Conservation (phyloP, 805 yeast species). For the Myxozyma neotropica region DNA sequence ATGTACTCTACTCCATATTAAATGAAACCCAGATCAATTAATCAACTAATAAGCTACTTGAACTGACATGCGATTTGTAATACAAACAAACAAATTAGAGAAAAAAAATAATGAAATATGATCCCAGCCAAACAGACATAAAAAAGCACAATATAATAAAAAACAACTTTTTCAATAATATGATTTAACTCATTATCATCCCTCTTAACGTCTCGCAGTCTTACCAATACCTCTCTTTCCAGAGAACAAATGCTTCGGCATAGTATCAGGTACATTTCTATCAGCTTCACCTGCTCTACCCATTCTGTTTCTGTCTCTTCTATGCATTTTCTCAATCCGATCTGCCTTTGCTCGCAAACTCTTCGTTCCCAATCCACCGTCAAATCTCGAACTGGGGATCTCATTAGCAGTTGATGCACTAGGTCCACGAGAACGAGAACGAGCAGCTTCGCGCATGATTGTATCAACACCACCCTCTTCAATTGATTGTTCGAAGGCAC, state of each 20-base stretch:
- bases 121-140: not conserved
- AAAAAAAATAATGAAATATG: not conserved
- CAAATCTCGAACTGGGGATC: conserved; percentile 47
- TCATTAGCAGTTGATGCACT: conserved; percentile 32
- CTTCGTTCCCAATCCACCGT: conserved; percentile 82
- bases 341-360: conserved; percentile 80
- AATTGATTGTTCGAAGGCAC: conserved; percentile 39
- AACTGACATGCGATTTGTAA: too few relatives aligned
- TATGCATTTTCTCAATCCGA: conserved; percentile 81
- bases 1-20: too few relatives aligned
- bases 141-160: not conserved
- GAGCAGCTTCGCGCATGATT: conserved; percentile 57
- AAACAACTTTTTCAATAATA: not conserved
- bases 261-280: conserved; percentile 78
- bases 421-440: conserved; percentile 40
- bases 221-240: conserved; percentile 98
- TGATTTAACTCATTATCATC: not conserved
- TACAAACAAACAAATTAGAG: not conserved
- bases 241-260: conserved; percentile 91
- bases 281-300: conserved; percentile 97
- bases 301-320: conserved; percentile 88
- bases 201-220: conserved; percentile 68
- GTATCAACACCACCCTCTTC: conserved; percentile 74
- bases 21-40: too few relatives aligned
- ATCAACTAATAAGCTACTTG: too few relatives aligned